Evolutionary conservation across 176 grass and related monocot species (phyloP), one percentile per base, ranked within the genome.

Genomic region (Oryza meridionalis): DNA sequence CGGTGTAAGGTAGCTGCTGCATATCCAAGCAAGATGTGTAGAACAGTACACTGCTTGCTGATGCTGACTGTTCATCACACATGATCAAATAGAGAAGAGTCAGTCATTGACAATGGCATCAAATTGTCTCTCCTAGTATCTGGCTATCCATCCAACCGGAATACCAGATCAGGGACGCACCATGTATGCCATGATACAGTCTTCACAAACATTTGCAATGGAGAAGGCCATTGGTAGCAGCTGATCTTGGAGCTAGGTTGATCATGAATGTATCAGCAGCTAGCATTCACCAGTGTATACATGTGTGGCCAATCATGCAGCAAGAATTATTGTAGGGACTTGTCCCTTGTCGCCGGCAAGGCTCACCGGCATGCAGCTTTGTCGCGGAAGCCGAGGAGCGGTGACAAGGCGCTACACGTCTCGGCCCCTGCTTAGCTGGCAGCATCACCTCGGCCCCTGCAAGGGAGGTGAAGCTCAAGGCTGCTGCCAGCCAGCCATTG

Each of bases 401-500:
- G 6, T 70, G 70, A 86, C 85, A 86, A 24, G 25, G 21, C 33
- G 1, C 85, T 86, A 81, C 61, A 8, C 22, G 9, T 47, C 64
- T 72, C 26, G 25, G 31, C 61, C 7, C 61, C 7, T 15, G 45
- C 72, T 72, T 76, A 82, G 88, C 78, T 90, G 88, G 84, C 66
- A 15, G 58, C 67, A 26, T 77, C 83, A 45, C 59, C 77, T 38
- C 17, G 5, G 70, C 45, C 43, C 43, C 45, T 37, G 71, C 72
- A 62, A 62, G 12, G 26, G 73, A 84, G 84, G 38, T 77, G 88
- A 90, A 82, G 84, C 73, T 82, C 88, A 82, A 86, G 73, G 84
- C 84, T 86, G 88, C 72, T 49, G 72, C 81, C 72, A 76, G 81
- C 80, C 70, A 75, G 82, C 84, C 47, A 86, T 86, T 86, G 79